phyloP scores from a whole-genome alignment of 2,329 filamentous ascomycete species.

The Polychaeton citri region DNA sequence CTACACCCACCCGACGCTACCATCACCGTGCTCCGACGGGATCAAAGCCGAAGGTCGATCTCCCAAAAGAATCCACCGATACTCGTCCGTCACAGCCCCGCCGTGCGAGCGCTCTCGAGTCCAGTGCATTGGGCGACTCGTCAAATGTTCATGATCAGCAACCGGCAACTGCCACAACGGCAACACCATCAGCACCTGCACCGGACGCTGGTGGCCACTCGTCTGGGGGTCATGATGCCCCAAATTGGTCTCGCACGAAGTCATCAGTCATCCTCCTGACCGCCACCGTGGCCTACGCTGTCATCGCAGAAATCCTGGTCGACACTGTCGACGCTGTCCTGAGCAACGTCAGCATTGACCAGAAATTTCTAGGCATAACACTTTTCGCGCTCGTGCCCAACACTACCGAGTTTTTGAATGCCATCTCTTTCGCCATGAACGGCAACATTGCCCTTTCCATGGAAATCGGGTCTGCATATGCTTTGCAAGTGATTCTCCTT shows the following conservation, averaged over 20 bases:
- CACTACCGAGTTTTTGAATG: conserved; percentile 97
- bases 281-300: conserved; percentile 84
- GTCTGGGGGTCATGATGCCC: conserved; percentile 81
- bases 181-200: conserved; percentile 32
- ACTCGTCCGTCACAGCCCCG: conserved; percentile 4
- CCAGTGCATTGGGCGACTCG: conserved; percentile 2
- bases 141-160: conserved; percentile 1
- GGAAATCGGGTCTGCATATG: conserved; percentile 97
- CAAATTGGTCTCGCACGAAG: conserved; percentile 91
- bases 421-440: conserved; percentile 99
- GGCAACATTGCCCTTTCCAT: conserved; percentile 97
- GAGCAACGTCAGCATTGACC: conserved; percentile 78
- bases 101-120: conserved; percentile 3
- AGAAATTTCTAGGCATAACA: conserved; percentile 95
- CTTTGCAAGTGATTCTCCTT: conserved; percentile 85
- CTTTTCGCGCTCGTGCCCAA: conserved; percentile 95
- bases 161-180: conserved; percentile 20
- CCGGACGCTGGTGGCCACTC: conserved; percentile 9
- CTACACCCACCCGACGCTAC: conserved; percentile 38
- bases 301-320: conserved; percentile 93
- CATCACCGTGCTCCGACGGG: conserved; percentile 27
- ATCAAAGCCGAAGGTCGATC: not conserved
- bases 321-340: conserved; percentile 96
- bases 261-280: conserved; percentile 78
- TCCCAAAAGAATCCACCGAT: conserved; percentile 1